Evolutionary conservation across 2,329 filamentous ascomycete species (phyloP), one percentile per base, ranked within the genome.

Genomic region (Trichoderma sp.): DNA sequence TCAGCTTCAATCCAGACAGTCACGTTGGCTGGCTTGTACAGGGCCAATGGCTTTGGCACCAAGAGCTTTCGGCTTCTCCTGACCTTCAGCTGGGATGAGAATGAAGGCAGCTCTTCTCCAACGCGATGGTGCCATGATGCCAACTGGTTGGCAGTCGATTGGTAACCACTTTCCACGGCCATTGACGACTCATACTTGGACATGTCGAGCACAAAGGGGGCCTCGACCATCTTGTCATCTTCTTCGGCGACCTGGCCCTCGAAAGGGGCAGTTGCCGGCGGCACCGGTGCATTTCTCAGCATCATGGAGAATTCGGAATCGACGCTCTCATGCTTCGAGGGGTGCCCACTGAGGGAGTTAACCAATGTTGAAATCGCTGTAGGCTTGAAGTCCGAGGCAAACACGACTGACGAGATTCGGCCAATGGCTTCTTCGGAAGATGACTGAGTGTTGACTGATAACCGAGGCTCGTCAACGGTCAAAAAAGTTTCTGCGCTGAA

Each of bases 91-190:
- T 86, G 82, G 39, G 81, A 80, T 1, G 88, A 88, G 72, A 90
- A 90, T 2, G 84, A 83, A 25, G 85, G 86, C 65, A 84, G 84
- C 25, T 84, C 79, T 53, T 89, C 85, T 27, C 88, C 88, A 57
- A 89, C 78, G 2, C 87, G 84, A 39, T 80, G 81, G 73, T 89
- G 86, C 82, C 86, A 89, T 39, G 70, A 68, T 35, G 68, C 68
- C 27, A 59, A 67, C 29, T 67, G 42, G 35, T 61, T 64, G 45
- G 74, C 68, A 57, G 68, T 68, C 45, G 53, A 56, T 67, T 59
- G 52, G 68, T 67, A 63, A 66, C 66, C 67, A 64, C 68, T 52
- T 10, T 13, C 25, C 10, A 34, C 9, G 12, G 59, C 22, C 5
- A 9, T 35, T 32, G 67, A 61, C 29, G 64, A 65, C 50, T 67